Base-by-base conservation (phyloP, 306 rosid species). In the Oemleria cerasiformis region DNA sequence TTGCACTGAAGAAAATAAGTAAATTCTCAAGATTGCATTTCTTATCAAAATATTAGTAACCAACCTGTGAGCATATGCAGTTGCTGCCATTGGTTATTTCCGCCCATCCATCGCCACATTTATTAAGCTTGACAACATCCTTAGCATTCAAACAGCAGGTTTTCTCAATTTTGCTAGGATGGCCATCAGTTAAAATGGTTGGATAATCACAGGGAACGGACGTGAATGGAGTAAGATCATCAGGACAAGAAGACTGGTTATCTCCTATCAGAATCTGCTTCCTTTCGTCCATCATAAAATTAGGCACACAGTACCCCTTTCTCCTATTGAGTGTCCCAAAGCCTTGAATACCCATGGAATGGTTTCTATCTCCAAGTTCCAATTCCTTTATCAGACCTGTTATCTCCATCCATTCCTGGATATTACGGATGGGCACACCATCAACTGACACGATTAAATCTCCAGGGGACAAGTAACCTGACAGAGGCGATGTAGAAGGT, bases 301-400 rank as follows among this genome's bases (percentile, higher is more conserved):
- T 83, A 48, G 96, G 85, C 45, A 92, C 83, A 71, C 98, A 90
- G 54, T 92, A 92, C 59, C 96, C 98, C 73, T 85, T 86, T 56
- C 81, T 65, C 71, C 82, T 84, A 60, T 48, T 78, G 79, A 79
- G 72, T 68, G 54, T 69, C 80, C 60, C 68, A 17, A 72, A 56
- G 51, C 79, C 75, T 74, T 75, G 79, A 7, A 40, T 36, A 63
- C 51, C 67, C 68, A 42, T 51, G 47, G 86, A 77, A 64, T 40
- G 64, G 41, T 84, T 84, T 72, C 63, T 63, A 71, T 64, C 72
- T 65, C 67, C 54, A 83, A 82, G 80, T 67, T 84, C 75, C 63
- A 70, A 45, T 12, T 79, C 63, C 68, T 84, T 75, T 64, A 79
- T 74, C 78, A 84, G 67, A 73, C 79, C 61, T 45, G 86, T 78